Conservation (phyloP, 2,329 filamentous ascomycete species). For the Fusarium acutatum region DNA sequence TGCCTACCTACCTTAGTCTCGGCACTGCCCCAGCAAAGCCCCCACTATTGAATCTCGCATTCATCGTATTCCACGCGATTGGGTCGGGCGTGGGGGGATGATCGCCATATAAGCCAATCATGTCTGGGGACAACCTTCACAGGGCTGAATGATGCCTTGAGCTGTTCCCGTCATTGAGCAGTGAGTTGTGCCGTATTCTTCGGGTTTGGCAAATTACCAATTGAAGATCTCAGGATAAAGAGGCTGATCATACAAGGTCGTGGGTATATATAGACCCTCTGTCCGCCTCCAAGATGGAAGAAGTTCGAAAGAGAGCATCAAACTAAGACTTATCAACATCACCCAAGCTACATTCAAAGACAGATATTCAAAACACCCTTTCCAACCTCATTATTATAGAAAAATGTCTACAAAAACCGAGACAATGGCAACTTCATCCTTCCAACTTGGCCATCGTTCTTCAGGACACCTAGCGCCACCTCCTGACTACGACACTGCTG, state of each 20-base stretch:
- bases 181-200: constrained; percentile 23
- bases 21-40: constrained; percentile 26
- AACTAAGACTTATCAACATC: background rate
- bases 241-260: background rate
- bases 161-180: background rate
- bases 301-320: background rate
- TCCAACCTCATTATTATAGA: background rate
- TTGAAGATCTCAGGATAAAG: background rate
- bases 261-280: constrained; percentile 12
- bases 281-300: background rate
- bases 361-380: background rate
- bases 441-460: constrained; percentile 7
- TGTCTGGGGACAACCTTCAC: background rate
- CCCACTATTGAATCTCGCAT: constrained; percentile 41
- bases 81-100: constrained; percentile 1
- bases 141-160: constrained; percentile 25
- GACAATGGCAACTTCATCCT: background rate
- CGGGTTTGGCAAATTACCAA: constrained; percentile 11
- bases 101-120: constrained; percentile 24
- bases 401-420: constrained; percentile 21
- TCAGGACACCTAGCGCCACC: constrained; percentile 37
- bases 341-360: background rate
- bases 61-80: constrained; percentile 41
- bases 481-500: constrained; percentile 39
- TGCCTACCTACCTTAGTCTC: background rate